A percentile compares a stretch with the other conserved stretches of the same genome.
phyloP scores from a whole-genome alignment of 805 yeast species.

The Spathaspora sp. region DNA sequence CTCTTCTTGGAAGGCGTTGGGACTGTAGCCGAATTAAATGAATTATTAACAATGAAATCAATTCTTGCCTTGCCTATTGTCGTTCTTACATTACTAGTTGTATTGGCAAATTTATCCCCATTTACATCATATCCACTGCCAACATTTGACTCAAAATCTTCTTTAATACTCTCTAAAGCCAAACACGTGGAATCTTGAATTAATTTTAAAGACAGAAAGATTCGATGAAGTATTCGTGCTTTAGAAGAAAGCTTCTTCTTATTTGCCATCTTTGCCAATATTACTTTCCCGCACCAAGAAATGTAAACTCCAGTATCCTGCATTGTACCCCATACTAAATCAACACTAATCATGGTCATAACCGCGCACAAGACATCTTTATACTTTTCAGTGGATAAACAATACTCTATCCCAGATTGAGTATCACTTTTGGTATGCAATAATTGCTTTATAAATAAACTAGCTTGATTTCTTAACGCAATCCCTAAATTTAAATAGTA shows the following conservation, averaged over 20 bases:
- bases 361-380: conserved; percentile 82
- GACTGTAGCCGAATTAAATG: conserved; percentile 2
- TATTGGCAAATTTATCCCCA: conserved; percentile 26
- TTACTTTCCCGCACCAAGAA: conserved; percentile 71
- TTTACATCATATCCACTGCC: conserved; percentile 31
- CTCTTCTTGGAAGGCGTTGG: conserved; percentile 8
- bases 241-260: conserved; percentile 67
- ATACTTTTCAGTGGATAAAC: conserved; percentile 57
- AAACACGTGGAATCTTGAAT: conserved; percentile 73
- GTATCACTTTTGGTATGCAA: conserved; percentile 30
- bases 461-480: conserved; percentile 71
- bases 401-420: conserved; percentile 40
- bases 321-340: conserved; percentile 89
- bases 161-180: conserved; percentile 29
- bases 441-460: conserved; percentile 59
- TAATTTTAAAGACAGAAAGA: conserved; percentile 69
- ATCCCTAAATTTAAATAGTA: conserved; percentile 71
- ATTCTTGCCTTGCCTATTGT: conserved; percentile 15
- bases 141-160: conserved; percentile 25
- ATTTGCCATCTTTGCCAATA: conserved; percentile 61
- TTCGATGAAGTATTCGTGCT: conserved; percentile 73
- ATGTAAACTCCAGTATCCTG: conserved; percentile 76
- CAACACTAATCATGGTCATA: conserved; percentile 82
- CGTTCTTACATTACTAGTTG: not conserved
- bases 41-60: conserved; percentile 21